Evolutionary conservation across 2,329 filamentous ascomycete species (phyloP).

Genomic region (Corniculantispora saksenae): DNA sequence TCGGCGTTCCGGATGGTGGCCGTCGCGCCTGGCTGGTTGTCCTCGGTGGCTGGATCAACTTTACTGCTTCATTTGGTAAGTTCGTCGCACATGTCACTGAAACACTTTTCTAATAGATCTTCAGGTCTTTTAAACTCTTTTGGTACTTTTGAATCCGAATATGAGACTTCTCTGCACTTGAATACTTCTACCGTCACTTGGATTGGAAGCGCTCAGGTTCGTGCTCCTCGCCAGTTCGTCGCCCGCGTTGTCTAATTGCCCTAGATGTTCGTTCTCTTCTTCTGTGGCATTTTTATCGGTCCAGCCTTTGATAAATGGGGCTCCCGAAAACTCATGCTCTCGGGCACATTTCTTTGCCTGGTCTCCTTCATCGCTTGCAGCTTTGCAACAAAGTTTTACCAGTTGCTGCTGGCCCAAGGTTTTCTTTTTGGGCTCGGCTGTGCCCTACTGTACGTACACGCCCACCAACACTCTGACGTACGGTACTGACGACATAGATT

Average conservation of each 20-base stretch:
- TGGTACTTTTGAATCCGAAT: constrained; percentile 57
- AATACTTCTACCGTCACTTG: constrained; percentile 39
- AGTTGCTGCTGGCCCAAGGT: constrained; percentile 42
- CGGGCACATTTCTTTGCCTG: constrained; percentile 38
- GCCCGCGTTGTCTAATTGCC: constrained; percentile 22
- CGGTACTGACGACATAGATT: constrained; percentile 24
- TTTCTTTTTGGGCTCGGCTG: constrained; percentile 43
- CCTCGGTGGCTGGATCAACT: constrained; percentile 33
- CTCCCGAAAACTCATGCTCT: constrained; percentile 35
- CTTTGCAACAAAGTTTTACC: constrained; percentile 36
- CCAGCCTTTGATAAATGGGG: constrained; percentile 43
- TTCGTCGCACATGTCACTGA: not conserved
- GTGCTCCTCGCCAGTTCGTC: not conserved
- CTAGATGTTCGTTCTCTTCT: constrained; percentile 41
- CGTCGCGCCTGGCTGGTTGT: constrained; percentile 34
- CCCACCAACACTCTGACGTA: too few species aligned
- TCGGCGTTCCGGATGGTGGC: constrained; percentile 29
- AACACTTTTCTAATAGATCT: not conserved
- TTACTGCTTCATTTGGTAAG: constrained; percentile 31
- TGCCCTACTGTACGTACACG: constrained; percentile 34
- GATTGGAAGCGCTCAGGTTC: constrained; percentile 40
- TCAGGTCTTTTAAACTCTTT: constrained; percentile 44
- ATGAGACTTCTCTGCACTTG: constrained; percentile 38
- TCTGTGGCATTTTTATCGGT: constrained; percentile 41
- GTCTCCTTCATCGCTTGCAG: constrained; percentile 39